phyloP scores from a whole-genome alignment of 164 flowering plant species.

The Vitis cinerea region DNA sequence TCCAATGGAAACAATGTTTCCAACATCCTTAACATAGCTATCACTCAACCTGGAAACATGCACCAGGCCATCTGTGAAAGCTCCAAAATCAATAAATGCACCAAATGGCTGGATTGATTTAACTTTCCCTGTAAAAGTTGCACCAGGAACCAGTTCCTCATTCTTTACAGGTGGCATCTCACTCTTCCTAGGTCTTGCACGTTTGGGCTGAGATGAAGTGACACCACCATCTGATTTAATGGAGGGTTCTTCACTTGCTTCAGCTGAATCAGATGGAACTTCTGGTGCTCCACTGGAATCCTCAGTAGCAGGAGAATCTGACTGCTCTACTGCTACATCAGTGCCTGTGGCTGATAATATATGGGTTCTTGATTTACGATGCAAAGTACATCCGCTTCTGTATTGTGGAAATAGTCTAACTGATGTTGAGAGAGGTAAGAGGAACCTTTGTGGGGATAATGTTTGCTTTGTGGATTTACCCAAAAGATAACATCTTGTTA shows the following conservation, averaged over 20 bases:
- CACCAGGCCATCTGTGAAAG: slow-evolving; percentile 92
- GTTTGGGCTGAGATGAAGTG: slow-evolving; percentile 39
- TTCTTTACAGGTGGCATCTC: slow-evolving; percentile 91
- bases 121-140: slow-evolving; percentile 90
- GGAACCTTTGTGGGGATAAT: slow-evolving; percentile 32
- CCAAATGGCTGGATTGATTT: slow-evolving; percentile 93
- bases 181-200: slow-evolving; percentile 71
- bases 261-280: slow-evolving; percentile 25
- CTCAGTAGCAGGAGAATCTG: slow-evolving; percentile 42
- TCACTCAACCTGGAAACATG: slow-evolving; percentile 88
- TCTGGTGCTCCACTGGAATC: slow-evolving; percentile 35
- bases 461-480: slow-evolving; percentile 31
- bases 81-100: slow-evolving; percentile 97
- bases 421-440: slow-evolving; percentile 43
- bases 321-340: slow-evolving; percentile 71
- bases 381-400: slow-evolving; percentile 21
- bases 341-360: slow-evolving; percentile 60
- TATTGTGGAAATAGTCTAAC: slow-evolving; percentile 45
- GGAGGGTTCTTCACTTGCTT: slow-evolving; percentile 41
- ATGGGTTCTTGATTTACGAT: slow-evolving; percentile 23
- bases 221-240: slow-evolving; percentile 31
- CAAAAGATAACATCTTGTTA: slow-evolving; percentile 33
- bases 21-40: slow-evolving; percentile 87
- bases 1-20: slow-evolving; percentile 71
- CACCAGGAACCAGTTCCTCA: slow-evolving; percentile 86